phyloP scores from a whole-genome alignment of 371 early-diverging fungal species.

The Mortierella sp. region DNA sequence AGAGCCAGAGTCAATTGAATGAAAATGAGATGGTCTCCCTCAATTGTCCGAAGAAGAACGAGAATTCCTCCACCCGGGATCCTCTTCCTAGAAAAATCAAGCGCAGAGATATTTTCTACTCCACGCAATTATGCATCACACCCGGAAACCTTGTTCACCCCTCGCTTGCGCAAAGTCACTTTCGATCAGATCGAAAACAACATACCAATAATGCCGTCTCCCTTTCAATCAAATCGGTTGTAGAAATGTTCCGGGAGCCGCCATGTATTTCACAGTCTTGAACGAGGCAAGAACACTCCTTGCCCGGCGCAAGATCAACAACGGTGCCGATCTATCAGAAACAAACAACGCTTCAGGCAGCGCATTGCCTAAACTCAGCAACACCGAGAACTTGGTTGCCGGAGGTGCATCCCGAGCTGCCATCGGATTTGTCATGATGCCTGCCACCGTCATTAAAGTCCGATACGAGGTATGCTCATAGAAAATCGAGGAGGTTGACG shows the following conservation, averaged over 20 bases:
- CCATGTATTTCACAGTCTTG: slow-evolving; percentile 80
- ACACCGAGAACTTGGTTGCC: slow-evolving; percentile 79
- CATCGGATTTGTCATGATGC: slow-evolving; percentile 95
- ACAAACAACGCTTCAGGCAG: slow-evolving; percentile 43
- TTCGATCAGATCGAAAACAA: not conserved
- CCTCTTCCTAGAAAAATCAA: not conserved
- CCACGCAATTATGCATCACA: not conserved
- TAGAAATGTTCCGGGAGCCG: slow-evolving; percentile 91
- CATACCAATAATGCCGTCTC: not conserved
- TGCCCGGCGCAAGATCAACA: slow-evolving; percentile 50
- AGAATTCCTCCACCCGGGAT: not conserved
- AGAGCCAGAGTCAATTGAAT: not conserved
- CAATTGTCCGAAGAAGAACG: not conserved
- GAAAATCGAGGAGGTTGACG: not conserved
- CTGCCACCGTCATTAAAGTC: slow-evolving; percentile 94
- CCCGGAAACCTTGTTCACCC: slow-evolving; percentile 7
- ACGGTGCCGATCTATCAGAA: slow-evolving; percentile 37
- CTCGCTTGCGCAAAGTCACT: no score
- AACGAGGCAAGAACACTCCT: slow-evolving; percentile 58
- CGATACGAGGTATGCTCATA: slow-evolving; percentile 81
- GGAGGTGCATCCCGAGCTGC: slow-evolving; percentile 89
- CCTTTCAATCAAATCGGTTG: not conserved
- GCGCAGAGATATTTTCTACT: not conserved
- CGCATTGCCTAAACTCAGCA: slow-evolving; percentile 55
- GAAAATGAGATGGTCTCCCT: not conserved